Conservation (phyloP, 768 basidiomycete genomes). For the Termitomyces sp. region DNA sequence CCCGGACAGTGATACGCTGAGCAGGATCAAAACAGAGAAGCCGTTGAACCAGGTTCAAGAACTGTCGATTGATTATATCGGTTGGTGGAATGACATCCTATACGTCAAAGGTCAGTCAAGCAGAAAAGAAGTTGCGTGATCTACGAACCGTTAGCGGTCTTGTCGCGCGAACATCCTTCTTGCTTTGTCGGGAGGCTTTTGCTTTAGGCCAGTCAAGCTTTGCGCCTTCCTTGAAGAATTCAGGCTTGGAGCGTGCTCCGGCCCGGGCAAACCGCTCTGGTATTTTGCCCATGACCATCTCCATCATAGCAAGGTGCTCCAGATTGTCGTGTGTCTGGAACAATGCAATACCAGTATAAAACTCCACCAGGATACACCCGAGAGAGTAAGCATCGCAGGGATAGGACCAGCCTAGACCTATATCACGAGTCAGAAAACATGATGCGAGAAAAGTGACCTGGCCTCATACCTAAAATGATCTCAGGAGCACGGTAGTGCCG, state of each 20-base stretch:
- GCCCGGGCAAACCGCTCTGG: conserved; percentile 77
- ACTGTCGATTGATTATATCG: conserved; percentile 70
- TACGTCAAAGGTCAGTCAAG: conserved; percentile 8
- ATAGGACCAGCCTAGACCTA: conserved; percentile 96
- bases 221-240: conserved; percentile 85
- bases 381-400: conserved; percentile 98
- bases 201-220: conserved; percentile 92
- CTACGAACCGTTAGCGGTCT: conserved; percentile 63
- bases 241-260: conserved; percentile 76
- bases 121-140: not conserved
- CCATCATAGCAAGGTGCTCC: conserved; percentile 99
- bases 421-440: conserved; percentile 10
- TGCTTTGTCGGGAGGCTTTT: conserved; percentile 82
- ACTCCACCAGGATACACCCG: conserved; percentile 98
- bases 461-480: conserved; percentile 84
- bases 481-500: conserved; percentile 98
- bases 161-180: conserved; percentile 89
- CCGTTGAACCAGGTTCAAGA: conserved; percentile 82
- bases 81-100: conserved; percentile 83
- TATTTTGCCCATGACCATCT: conserved; percentile 98
- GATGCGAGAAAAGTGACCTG: not conserved
- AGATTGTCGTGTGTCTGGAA: conserved; percentile 99
- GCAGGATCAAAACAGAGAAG: conserved; percentile 88
- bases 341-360: conserved; percentile 95
- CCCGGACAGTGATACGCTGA: conserved; percentile 81